Evolutionary conservation across 2,329 filamentous ascomycete genomes (phyloP), one percentile per base, ranked within the genome.

Genomic region (Venturia carpophila): DNA sequence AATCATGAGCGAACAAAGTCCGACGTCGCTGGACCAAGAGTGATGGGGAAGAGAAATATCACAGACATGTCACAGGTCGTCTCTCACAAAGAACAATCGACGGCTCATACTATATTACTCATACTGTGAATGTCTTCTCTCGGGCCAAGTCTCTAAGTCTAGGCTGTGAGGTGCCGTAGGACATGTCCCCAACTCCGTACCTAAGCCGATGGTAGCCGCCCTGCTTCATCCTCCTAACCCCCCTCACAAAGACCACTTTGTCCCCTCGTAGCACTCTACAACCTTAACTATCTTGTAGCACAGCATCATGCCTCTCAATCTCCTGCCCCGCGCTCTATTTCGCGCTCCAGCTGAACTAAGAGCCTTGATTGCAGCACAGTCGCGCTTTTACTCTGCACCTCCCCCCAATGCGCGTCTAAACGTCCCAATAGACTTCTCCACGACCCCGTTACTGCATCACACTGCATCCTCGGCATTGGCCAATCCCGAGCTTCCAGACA

Each of bases 371-470:
- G 47, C 42, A 27, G 47, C 47, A 47, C 42, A 47, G 9, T 27
- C 63, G 37, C 71, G 71, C 67, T 69, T 70, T 39, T 84, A 85
- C 73, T 82, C 84, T 24, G 75, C 80, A 11, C 77, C 70, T 69
- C 81, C 72, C 68, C 75, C 73, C n/a, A 77, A 75, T 61, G 83
- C 84, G 66, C 82, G 82, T 69, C 84, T 99, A 65, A 99, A 99
- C 75, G 78, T 91, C 60, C 90, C 92, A 7, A 86, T 91, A 70
- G 92, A 97, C 79, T 99, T 94, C 78, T 85, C 87, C 67, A 87
- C 88, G 19, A 95, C 89, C 1, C 83, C 91, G 17, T 79, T 97
- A 49, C 83, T 99, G 37, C 84, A 91, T 66, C 94, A 97, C 74
- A 89, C 85, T 30, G 82, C 92, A 1, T 87, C 90, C 69, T 79